phyloP scores from a whole-genome alignment of 1,284 basidiomycete genomes.

The Rhodotorula sp. region DNA sequence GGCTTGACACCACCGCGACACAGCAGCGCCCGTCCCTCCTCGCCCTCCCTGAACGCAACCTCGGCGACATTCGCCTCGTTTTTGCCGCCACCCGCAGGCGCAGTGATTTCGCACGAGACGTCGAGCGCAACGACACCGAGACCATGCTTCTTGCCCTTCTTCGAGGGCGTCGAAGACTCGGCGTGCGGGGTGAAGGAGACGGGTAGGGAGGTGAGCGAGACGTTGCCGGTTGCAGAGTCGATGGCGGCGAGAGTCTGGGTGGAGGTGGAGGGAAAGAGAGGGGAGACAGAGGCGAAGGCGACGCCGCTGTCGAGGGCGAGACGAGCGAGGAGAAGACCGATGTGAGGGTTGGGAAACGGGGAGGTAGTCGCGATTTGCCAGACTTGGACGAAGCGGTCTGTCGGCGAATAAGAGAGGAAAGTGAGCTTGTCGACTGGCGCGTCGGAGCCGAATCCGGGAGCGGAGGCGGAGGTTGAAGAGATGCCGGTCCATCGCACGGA shows the following conservation, averaged over 20 bases:
- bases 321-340: conserved; percentile 31
- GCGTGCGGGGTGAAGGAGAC: conserved; percentile 7
- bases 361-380: conserved; percentile 23
- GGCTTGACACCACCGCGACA: conserved; percentile 38
- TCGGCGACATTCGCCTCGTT: conserved; percentile 18
- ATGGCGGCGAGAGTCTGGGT: conserved; percentile 28
- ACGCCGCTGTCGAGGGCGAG: conserved; percentile 38
- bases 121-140: conserved; percentile 31
- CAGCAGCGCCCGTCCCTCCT: conserved; percentile 19
- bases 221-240: conserved; percentile 33
- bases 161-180: conserved; percentile 4
- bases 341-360: conserved; percentile 2
- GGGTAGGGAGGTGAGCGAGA: conserved; percentile 23
- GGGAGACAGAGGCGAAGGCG: conserved; percentile 28
- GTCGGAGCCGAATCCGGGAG: background rate
- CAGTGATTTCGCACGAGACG: conserved; percentile 15
- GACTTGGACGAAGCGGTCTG: conserved; percentile 40
- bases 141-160: conserved; percentile 31
- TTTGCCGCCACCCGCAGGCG: conserved; percentile 12
- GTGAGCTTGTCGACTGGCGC: conserved; percentile 15
- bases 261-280: conserved; percentile 1
- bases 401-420: conserved; percentile 35
- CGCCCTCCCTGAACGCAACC: conserved; percentile 17
- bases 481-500: conserved; percentile 26
- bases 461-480: background rate